Evolutionary conservation across 805 yeast species (phyloP).

Genomic region (Zygoascus bituminiphila): DNA sequence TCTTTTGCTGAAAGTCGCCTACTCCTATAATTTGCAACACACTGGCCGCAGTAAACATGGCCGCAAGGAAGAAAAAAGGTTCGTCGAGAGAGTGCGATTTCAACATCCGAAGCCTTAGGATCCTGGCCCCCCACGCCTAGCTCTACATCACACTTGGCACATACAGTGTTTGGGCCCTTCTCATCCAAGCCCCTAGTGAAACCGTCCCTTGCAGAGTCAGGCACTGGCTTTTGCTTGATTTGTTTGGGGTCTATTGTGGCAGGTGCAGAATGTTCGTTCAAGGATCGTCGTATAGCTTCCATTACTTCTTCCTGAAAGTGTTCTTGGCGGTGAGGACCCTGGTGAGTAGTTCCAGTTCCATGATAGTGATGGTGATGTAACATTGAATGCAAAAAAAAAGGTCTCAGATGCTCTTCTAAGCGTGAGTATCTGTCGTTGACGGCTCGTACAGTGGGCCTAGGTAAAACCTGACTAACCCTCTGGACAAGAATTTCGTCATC

Average conservation of each 20-base stretch:
- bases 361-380: not conserved
- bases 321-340: not conserved
- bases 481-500: not conserved
- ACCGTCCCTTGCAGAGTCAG: slow-evolving; percentile 4
- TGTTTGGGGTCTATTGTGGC: slow-evolving; percentile 4
- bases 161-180: slow-evolving; percentile 20
- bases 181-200: slow-evolving; percentile 7
- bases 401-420: not conserved
- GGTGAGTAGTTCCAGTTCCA: not conserved
- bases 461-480: not conserved
- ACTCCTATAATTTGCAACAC: slow-evolving; percentile 53
- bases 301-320: not conserved
- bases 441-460: not conserved
- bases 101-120: not conserved
- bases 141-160: slow-evolving; percentile 63
- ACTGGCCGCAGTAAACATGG: slow-evolving; percentile 79
- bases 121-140: slow-evolving; percentile 60
- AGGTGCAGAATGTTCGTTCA: slow-evolving; percentile 1
- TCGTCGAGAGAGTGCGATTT: slow-evolving; percentile 43
- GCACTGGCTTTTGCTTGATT: slow-evolving; percentile 6
- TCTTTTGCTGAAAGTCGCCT: slow-evolving; percentile 25
- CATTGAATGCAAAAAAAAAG: not conserved
- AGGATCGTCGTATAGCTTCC: slow-evolving; percentile 3
- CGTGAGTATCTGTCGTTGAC: not conserved
- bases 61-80: slow-evolving; percentile 68